Evolutionary conservation across 2,329 filamentous ascomycete species (phyloP), one percentile per base, ranked within the genome.

Genomic region (Elsinoe ampelina): DNA sequence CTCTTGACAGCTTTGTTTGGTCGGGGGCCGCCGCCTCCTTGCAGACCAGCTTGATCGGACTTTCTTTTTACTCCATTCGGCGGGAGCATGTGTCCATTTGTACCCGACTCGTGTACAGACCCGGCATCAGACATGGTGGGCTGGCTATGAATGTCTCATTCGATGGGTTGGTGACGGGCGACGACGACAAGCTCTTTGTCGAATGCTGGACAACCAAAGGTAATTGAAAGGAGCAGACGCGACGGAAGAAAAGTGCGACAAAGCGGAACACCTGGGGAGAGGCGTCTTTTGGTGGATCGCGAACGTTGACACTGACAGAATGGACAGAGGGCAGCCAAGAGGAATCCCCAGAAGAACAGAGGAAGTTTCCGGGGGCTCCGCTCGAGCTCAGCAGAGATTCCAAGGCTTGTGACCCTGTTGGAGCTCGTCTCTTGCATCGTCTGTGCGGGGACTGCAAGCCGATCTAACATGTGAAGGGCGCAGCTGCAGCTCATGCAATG

Each of bases 1-100:
- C 90, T 81, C 73, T 95, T 96, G 55, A 85, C 81, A 55, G 81
- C 81, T 58, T 79, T 75, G 66, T 76, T 70, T 57, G 73, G 71
- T 58, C 73, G 71, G 58, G 67, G 69, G 59, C 71, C 69, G 15
- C 32, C 48, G 64, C 72, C 70, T 60, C 73, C 73, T 55, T 78
- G 73, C 43, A 84, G 70, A 26, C 80, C 80, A 22, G 80, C 80
- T 58, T 75, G 72, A 39, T 77, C 75, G 42, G 78, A 77, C 64
- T 82, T 82, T 61, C 81, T 76, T 71, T 84, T 84, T 26, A 56
- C 42, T 45, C 54, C 54, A 26, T 56, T 56, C n/a, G 39, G 39
- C 32, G 39, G 39, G 20, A 32, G 54, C 48, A 52, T 52, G 32
- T 52, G 48, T 19, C 48, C 48, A 52, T 52, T 52, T 19, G 34